Percentiles rank a stretch among this genome's conserved stretches.
Evolutionary conservation across 495 filamentous ascomycete species (phyloP).

Genomic region (Penicillium argentinense): DNA sequence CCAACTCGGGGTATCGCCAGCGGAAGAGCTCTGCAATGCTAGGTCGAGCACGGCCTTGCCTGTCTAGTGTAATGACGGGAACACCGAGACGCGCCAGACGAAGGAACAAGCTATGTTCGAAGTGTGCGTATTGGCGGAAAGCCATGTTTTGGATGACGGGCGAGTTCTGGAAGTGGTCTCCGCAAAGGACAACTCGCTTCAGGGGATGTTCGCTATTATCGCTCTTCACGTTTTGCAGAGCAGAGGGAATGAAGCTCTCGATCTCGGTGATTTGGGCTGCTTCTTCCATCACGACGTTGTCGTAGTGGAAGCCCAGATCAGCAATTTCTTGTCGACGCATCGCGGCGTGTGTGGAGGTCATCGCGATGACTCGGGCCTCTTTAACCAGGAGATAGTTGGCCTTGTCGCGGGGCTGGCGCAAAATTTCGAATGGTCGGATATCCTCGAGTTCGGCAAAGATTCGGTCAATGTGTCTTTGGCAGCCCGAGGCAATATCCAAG

Average conservation of each 20-base stretch:
- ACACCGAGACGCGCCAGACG: constrained; percentile 87
- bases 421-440: constrained; percentile 91
- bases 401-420: constrained; percentile 83
- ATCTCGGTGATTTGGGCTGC: constrained; percentile 97
- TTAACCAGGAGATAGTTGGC: constrained; percentile 94
- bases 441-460: constrained; percentile 93
- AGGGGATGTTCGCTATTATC: constrained; percentile 71
- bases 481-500: constrained; percentile 78
- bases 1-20: constrained; percentile 86
- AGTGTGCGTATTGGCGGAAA: constrained; percentile 93
- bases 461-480: constrained; percentile 86
- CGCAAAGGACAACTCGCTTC: constrained; percentile 87
- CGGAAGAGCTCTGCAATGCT: constrained; percentile 87
- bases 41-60: constrained; percentile 85
- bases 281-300: constrained; percentile 99
- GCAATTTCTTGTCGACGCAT: constrained; percentile 94
- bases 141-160: constrained; percentile 94
- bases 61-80: constrained; percentile 84
- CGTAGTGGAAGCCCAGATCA: constrained; percentile 89
- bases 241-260: constrained; percentile 92
- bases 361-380: constrained; percentile 93
- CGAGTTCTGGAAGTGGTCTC: constrained; percentile 95
- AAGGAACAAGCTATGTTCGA: constrained; percentile 93
- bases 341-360: constrained; percentile 98
- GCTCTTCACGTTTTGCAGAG: constrained; percentile 74